These are phyloP conservation scores for Malbranchea cinnamomea DNA, from an alignment of 2,329 filamentous ascomycete genomes.

Conservation along the genomic window DNA sequence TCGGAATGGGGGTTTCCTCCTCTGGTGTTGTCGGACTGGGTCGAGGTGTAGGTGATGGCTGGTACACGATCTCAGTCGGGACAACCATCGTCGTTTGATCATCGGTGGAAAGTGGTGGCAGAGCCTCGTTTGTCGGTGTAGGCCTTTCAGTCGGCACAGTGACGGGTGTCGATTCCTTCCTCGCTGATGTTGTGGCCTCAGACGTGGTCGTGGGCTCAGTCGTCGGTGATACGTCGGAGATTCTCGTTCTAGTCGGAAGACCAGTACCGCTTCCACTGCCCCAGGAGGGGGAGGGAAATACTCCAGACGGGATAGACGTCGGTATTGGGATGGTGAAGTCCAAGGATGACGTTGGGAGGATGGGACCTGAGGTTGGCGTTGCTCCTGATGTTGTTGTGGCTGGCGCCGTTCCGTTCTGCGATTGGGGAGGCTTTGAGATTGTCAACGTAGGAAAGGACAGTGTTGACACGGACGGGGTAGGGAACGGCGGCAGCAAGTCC, in stretches of 20 bases:
- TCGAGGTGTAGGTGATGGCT: conserved; percentile 14
- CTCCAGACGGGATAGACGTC: conserved; percentile 9
- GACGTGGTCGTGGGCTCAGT: conserved; percentile 1
- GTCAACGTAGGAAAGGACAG: too few species aligned
- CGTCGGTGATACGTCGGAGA: background rate
- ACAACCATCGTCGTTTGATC: conserved; percentile 9
- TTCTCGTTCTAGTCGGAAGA: conserved; percentile 2
- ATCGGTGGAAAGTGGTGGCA: conserved; percentile 8
- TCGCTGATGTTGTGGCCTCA: conserved; percentile 5
- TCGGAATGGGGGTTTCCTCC: conserved; percentile 32
- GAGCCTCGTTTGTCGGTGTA: conserved; percentile 5
- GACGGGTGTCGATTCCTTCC: background rate
- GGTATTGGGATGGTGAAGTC: conserved; percentile 10
- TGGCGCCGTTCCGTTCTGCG: too few species aligned
- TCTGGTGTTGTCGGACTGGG: conserved; percentile 19
- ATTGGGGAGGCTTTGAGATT: too few species aligned
- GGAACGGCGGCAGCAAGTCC: too few species aligned
- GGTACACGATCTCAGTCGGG: conserved; percentile 12
- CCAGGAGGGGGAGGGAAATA: conserved; percentile 7
- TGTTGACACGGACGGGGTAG: too few species aligned
- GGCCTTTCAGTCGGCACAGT: conserved; percentile 1
- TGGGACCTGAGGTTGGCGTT: background rate
- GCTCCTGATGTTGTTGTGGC: too few species aligned
- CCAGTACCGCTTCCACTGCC: conserved; percentile 4
- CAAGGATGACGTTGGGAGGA: background rate